Evolutionary conservation across 768 basidiomycete genomes (phyloP).

Genomic region (Flagelloscypha sp.): DNA sequence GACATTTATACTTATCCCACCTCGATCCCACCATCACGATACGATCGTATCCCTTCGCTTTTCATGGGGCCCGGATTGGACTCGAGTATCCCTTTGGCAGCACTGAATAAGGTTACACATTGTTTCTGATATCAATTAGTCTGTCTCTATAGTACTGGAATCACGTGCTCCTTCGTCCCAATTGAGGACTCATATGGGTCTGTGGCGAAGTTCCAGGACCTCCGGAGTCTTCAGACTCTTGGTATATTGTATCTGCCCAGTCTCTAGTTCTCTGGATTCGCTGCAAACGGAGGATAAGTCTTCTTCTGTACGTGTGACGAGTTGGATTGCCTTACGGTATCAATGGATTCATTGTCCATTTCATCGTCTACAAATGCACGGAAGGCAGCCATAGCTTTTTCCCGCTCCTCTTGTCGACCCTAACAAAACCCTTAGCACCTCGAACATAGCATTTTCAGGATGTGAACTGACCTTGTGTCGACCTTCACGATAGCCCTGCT

Average conservation of each 20-base stretch:
- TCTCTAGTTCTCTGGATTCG: not conserved
- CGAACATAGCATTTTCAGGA: conserved; percentile 21
- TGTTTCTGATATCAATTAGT: not conserved
- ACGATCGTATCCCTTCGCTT: no score
- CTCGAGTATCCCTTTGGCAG: no score
- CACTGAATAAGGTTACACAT: not conserved
- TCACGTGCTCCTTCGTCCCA: not conserved
- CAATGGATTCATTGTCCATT: conserved; percentile 17
- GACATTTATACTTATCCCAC: no score
- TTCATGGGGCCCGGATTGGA: no score
- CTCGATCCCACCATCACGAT: no score
- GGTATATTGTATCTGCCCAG: not conserved
- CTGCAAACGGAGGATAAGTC: no score
- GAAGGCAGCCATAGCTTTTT: conserved; percentile 48
- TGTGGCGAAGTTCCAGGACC: not conserved
- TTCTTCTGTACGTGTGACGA: not conserved
- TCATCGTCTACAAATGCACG: conserved; percentile 47
- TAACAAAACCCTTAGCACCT: conserved; percentile 26
- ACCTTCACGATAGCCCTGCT: conserved; percentile 29
- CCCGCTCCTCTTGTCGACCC: conserved; percentile 42
- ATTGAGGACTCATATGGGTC: not conserved
- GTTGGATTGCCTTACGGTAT: not conserved
- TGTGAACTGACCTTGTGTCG: conserved; percentile 23
- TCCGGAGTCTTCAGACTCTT: not conserved
- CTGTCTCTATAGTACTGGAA: not conserved